These are phyloP conservation scores for Paramyrothecium sp. DNA, from an alignment of 2,329 filamentous ascomycete genomes.

Conservation along the genomic window DNA sequence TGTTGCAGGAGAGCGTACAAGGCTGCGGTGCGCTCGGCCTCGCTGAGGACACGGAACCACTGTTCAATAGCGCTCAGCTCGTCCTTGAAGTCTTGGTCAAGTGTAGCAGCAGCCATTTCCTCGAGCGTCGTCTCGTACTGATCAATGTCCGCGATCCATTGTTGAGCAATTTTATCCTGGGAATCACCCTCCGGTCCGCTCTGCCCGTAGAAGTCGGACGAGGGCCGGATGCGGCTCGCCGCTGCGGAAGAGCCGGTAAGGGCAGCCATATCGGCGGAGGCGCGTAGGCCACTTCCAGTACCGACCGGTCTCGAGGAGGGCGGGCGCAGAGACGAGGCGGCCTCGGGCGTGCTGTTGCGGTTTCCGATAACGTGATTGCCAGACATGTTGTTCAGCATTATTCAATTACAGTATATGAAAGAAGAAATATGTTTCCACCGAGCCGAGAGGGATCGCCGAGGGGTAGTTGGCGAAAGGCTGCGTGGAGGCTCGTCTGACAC, in stretches of 20 bases:
- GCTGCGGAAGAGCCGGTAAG: slow-evolving; percentile 62
- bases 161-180: slow-evolving; percentile 90
- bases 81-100: slow-evolving; percentile 99
- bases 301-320: slow-evolving; percentile 76
- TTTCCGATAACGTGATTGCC: slow-evolving; percentile 73
- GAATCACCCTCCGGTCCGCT: slow-evolving; percentile 71
- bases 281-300: slow-evolving; percentile 81
- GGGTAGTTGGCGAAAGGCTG: slow-evolving; percentile 13
- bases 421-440: slow-evolving; percentile 6
- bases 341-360: slow-evolving; percentile 96
- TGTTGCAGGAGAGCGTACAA: slow-evolving; percentile 95
- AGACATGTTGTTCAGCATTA: slow-evolving; percentile 60
- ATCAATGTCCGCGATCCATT: slow-evolving; percentile 99
- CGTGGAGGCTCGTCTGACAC: neutral
- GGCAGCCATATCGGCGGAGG: slow-evolving; percentile 92
- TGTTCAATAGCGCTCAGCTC: slow-evolving; percentile 98
- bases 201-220: slow-evolving; percentile 91
- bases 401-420: slow-evolving; percentile 13
- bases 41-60: slow-evolving; percentile 97
- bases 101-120: slow-evolving; percentile 97
- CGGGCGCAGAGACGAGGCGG: slow-evolving; percentile 77
- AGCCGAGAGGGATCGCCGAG: slow-evolving; percentile 11
- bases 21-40: slow-evolving; percentile 93
- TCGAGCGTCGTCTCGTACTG: slow-evolving; percentile 98
- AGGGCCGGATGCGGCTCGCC: slow-evolving; percentile 82